These are phyloP conservation scores for Fusarium gaditjirri DNA, from an alignment of 2,329 filamentous ascomycete genomes.

Conservation along the genomic window DNA sequence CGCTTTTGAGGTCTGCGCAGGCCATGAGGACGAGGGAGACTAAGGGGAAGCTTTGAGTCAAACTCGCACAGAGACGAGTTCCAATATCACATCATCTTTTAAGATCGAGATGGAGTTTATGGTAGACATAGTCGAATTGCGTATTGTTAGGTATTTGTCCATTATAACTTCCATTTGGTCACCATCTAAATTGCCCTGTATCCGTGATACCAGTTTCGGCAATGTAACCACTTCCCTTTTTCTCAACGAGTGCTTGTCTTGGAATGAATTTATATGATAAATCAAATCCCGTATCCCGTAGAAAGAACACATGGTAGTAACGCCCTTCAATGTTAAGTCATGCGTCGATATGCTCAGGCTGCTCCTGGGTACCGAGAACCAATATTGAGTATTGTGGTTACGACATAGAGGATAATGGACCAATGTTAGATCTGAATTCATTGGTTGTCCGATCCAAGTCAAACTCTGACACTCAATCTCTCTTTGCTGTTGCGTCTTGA, in stretches of 20 bases:
- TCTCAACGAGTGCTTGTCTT: neutral
- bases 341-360: neutral
- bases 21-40: conserved; percentile 56
- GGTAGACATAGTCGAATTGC: neutral
- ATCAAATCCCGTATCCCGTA: too few species aligned
- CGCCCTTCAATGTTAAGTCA: neutral
- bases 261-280: neutral
- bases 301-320: neutral
- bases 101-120: neutral
- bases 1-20: conserved; percentile 71
- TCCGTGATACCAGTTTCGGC: neutral
- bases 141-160: neutral
- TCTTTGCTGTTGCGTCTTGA: neutral
- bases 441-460: neutral
- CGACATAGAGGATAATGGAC: neutral
- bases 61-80: neutral
- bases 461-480: neutral
- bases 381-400: neutral
- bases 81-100: neutral
- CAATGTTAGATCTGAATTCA: neutral
- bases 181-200: neutral
- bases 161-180: neutral
- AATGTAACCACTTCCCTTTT: neutral
- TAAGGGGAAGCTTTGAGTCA: conserved; percentile 39
- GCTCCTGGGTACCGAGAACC: neutral